Conservation (phyloP, 2,329 filamentous ascomycete genomes). For the Colletotrichum brevisporum region DNA sequence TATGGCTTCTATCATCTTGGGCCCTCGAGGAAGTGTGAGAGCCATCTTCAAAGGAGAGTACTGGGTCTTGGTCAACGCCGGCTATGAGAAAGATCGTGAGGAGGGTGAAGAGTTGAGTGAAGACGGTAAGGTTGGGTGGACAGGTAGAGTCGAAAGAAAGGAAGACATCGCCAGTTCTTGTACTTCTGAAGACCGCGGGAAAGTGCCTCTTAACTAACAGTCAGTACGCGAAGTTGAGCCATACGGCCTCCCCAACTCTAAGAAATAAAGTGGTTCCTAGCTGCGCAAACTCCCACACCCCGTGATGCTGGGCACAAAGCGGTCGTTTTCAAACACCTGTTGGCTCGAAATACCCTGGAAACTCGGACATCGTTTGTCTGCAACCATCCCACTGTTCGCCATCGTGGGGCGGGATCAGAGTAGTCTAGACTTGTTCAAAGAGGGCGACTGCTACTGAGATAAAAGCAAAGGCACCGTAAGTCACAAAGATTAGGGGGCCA, state of each 20-base stretch:
- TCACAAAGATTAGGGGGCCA: neutral
- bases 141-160: neutral
- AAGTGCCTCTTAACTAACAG: neutral
- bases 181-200: neutral
- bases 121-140: neutral
- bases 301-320: neutral
- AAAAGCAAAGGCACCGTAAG: neutral
- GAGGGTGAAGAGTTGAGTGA: neutral
- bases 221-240: neutral
- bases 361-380: neutral
- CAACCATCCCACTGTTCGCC: neutral
- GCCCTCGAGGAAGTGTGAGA: slow-evolving; percentile 8
- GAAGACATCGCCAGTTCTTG: neutral
- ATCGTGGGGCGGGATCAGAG: neutral
- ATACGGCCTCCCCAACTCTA: neutral
- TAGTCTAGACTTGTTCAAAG: neutral
- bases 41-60: neutral
- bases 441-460: neutral
- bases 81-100: neutral
- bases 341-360: neutral
- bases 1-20: slow-evolving; percentile 29
- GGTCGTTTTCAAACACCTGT: neutral
- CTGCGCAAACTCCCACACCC: neutral
- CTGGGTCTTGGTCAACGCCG: neutral
- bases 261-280: neutral